Evolutionary conservation across 768 basidiomycete genomes (phyloP).

Genomic region (Mycena capillaripes): DNA sequence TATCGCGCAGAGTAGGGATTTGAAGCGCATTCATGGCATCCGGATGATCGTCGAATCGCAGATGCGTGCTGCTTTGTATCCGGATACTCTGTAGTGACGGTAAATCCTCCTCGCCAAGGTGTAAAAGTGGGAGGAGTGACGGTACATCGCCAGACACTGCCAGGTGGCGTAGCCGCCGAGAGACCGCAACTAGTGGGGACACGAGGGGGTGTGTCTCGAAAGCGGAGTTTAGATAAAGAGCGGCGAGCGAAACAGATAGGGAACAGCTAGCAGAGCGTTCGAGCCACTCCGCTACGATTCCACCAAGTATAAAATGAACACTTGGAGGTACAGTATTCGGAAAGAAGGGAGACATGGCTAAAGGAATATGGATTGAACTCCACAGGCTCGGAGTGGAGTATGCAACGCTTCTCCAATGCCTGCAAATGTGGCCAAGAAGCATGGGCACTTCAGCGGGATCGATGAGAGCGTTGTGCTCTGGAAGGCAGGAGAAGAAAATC

Average conservation of each 20-base stretch:
- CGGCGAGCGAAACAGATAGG: slow-evolving; percentile 1
- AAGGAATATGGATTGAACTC: slow-evolving; percentile 24
- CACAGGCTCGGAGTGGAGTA: slow-evolving; percentile 13
- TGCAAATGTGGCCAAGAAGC: slow-evolving; percentile 14
- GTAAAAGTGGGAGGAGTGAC: neutral
- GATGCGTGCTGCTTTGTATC: neutral
- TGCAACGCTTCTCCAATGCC: slow-evolving; percentile 11
- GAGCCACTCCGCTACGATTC: neutral
- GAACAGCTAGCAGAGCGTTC: neutral
- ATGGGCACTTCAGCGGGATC: slow-evolving; percentile 7
- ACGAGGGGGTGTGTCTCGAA: neutral
- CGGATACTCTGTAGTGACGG: neutral
- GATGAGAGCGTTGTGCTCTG: slow-evolving; percentile 15
- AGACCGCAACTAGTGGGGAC: neutral
- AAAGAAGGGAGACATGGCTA: neutral
- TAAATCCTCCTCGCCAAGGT: neutral
- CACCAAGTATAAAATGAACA: neutral
- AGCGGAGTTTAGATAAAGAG: neutral
- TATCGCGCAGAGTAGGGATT: neutral
- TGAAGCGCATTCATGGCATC: neutral
- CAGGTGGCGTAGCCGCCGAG: neutral
- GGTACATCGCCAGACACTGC: neutral
- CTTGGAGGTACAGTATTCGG: neutral
- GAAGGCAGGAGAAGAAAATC: slow-evolving; percentile 21
- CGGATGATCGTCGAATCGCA: neutral